Evolutionary conservation across 179 eudicot genomes (phyloP), one percentile per base, ranked within the genome.

Genomic region (Spinacia oleracea): DNA sequence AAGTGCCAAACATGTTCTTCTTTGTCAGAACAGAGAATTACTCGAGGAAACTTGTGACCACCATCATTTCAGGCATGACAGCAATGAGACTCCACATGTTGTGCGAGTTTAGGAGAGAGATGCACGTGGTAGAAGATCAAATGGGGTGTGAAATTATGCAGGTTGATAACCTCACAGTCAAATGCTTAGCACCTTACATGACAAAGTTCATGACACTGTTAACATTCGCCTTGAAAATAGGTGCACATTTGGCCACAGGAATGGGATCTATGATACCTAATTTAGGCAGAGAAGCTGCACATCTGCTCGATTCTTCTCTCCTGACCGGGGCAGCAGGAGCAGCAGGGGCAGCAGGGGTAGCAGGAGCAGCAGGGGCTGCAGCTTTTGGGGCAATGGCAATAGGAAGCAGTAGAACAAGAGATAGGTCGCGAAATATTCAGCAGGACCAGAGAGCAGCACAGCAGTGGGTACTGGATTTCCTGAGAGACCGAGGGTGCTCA

Each of bases 191-290:
- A 46, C 99, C 99, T 15, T 89, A 96, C 84, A 92, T 89, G 93
- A 91, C 89, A 53, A 88, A 85, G 81, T 96, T 96, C 88, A 93
- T 92, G 99, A 91, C 77, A 73, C 83, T 93, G 62, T 18, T 96
- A 63, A 96, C 99, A 48, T 93, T 96, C 82, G 96, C 98, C 12
- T 84, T 96, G 67, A 93, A 93, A 81, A 93, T 96, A 60, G 98
- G 99, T 55, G 94, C 99, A 46, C 99, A 96, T 79, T 86, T 96
- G 76, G 98, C 91, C 66, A 87, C 84, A 69, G 99, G 99, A 27
- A 87, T 96, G 97, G 98, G 99, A 62, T 80, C 86, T 67, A 80
- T 96, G 97, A 96, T 96, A 84, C 99, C 99, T 31, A 92, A 96
- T 82, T 82, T 96, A 77, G 80, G 96, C 86, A 78, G 85, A 74